A percentile compares a stretch with the other conserved stretches of the same genome.
phyloP scores from a whole-genome alignment of 768 basidiomycete genomes.

The Panaeolus cyanescens region DNA sequence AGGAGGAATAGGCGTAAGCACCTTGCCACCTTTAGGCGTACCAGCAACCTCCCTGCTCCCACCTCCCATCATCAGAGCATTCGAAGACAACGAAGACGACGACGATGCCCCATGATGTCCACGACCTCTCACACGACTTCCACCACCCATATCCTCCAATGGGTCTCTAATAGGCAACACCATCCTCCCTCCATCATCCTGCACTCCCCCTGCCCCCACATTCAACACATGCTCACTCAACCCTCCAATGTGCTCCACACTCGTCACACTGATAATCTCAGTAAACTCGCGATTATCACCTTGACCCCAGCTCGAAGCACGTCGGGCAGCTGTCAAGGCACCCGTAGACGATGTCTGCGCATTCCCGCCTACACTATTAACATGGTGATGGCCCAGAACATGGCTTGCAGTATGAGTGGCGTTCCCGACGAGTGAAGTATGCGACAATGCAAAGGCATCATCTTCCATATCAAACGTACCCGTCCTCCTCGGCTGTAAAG shows the following conservation, averaged over 20 bases:
- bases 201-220: constrained; percentile 20
- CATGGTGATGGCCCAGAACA: background rate
- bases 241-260: constrained; percentile 16
- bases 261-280: constrained; percentile 26
- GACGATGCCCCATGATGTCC: background rate
- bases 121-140: background rate
- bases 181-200: constrained; percentile 3
- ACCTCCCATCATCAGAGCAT: background rate
- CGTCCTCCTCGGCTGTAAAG: background rate
- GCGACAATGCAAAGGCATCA: background rate
- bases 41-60: background rate
- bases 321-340: constrained; percentile 44
- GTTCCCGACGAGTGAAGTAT: background rate
- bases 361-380: background rate
- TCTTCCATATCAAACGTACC: constrained; percentile 5
- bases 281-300: constrained; percentile 42
- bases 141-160: constrained; percentile 2
- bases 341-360: constrained; percentile 3
- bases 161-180: background rate
- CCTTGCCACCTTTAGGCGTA: background rate
- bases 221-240: constrained; percentile 39
- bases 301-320: constrained; percentile 69
- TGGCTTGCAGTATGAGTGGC: background rate
- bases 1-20: constrained; percentile 1
- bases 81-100: background rate